Conservation (phyloP, 2,329 filamentous ascomycete species). For the Tolypocladium amazonense region DNA sequence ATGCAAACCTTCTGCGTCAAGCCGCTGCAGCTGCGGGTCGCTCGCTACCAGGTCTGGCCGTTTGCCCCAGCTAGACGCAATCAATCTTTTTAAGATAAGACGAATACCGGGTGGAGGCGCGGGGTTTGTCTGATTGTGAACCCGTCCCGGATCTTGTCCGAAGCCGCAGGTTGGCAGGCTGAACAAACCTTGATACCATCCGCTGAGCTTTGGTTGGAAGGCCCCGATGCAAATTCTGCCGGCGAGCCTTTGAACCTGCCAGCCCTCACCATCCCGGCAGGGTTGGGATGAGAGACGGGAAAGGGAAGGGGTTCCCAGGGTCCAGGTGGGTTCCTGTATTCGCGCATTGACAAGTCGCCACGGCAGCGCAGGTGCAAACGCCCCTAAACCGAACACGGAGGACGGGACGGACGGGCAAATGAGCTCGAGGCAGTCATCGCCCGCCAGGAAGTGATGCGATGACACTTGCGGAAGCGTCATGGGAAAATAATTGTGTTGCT, state of each 20-base stretch:
- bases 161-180: too few relatives aligned
- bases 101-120: too few relatives aligned
- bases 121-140: too few relatives aligned
- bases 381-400: neutral
- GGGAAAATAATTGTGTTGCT: too few relatives aligned
- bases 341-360: neutral
- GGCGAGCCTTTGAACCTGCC: too few relatives aligned
- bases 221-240: too few relatives aligned
- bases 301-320: neutral
- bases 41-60: neutral
- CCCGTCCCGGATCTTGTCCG: too few relatives aligned
- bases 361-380: neutral
- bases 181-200: too few relatives aligned
- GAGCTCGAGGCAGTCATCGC: neutral
- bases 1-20: neutral
- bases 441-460: too few relatives aligned
- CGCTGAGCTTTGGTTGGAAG: too few relatives aligned
- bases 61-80: neutral
- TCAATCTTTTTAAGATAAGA: neutral
- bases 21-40: neutral
- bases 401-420: neutral
- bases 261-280: too few relatives aligned
- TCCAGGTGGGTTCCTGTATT: neutral
- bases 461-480: too few relatives aligned
- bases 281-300: neutral